phyloP scores from a whole-genome alignment of 192 early-diverging fungal species.

The Backusella parvicylindrica region DNA sequence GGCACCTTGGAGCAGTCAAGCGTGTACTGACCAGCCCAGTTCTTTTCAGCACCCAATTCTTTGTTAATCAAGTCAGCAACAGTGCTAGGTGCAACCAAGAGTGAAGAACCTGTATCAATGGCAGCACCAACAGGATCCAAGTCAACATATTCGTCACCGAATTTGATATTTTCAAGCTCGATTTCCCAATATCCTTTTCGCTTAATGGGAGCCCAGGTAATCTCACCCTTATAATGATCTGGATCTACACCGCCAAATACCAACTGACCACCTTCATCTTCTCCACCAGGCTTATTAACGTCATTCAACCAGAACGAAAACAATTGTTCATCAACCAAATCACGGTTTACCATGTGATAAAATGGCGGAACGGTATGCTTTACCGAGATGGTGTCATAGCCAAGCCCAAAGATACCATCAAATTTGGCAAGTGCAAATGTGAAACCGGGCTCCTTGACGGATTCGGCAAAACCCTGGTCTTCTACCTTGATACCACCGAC shows the following conservation, averaged over 20 bases:
- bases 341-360: slow-evolving; percentile 84
- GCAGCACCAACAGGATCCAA: slow-evolving; percentile 70
- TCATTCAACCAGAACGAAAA: slow-evolving; percentile 90
- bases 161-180: slow-evolving; percentile 69
- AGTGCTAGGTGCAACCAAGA: slow-evolving; percentile 76
- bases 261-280: slow-evolving; percentile 78
- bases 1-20: slow-evolving; percentile 82
- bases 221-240: slow-evolving; percentile 67
- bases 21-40: slow-evolving; percentile 78
- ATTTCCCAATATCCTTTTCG: slow-evolving; percentile 99
- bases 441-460: slow-evolving; percentile 92
- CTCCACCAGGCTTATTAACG: slow-evolving; percentile 46
- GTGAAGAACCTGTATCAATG: slow-evolving; percentile 90
- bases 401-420: slow-evolving; percentile 95
- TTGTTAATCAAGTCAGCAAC: slow-evolving; percentile 90
- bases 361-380: slow-evolving; percentile 89
- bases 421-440: slow-evolving; percentile 92
- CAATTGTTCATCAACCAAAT: slow-evolving; percentile 76
- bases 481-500: slow-evolving; percentile 73
- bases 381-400: slow-evolving; percentile 91
- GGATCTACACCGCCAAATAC: slow-evolving; percentile 84
- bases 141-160: slow-evolving; percentile 73
- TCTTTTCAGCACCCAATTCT: slow-evolving; percentile 90
- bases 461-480: slow-evolving; percentile 89
- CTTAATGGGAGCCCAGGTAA: slow-evolving; percentile 80